Conservation (phyloP, 495 filamentous ascomycete genomes). For the Neurospora tetrasperma region DNA sequence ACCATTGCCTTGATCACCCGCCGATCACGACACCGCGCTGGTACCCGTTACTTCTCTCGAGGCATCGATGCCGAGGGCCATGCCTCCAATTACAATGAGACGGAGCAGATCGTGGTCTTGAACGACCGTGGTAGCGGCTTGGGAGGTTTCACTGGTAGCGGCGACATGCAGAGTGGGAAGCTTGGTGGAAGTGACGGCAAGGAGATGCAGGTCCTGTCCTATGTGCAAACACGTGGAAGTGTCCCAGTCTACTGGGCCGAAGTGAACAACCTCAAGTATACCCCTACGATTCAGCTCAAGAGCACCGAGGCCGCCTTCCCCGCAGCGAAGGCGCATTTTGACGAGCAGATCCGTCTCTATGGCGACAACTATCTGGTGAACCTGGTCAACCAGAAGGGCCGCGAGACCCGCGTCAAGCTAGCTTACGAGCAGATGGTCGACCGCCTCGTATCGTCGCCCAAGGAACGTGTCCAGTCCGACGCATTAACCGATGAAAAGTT, state of each 20-base stretch:
- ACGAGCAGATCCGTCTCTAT: slow-evolving; percentile 83
- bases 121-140: slow-evolving; percentile 65
- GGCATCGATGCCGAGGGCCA: slow-evolving; percentile 89
- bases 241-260: slow-evolving; percentile 94
- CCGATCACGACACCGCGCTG: slow-evolving; percentile 72
- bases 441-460: slow-evolving; percentile 56
- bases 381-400: slow-evolving; percentile 87
- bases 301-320: slow-evolving; percentile 70
- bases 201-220: slow-evolving; percentile 82
- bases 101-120: slow-evolving; percentile 79
- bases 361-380: slow-evolving; percentile 97
- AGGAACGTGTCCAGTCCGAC: slow-evolving; percentile 49
- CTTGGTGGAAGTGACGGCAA: slow-evolving; percentile 43
- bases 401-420: slow-evolving; percentile 75
- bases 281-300: slow-evolving; percentile 77
- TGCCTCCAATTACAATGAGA: slow-evolving; percentile 96
- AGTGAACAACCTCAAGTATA: slow-evolving; percentile 81
- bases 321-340: slow-evolving; percentile 76
- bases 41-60: slow-evolving; percentile 88
- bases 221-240: slow-evolving; percentile 91
- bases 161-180: slow-evolving; percentile 62
- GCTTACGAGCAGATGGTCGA: slow-evolving; percentile 86
- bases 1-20: slow-evolving; percentile 83
- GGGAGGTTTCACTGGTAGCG: slow-evolving; percentile 71
- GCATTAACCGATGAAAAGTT: slow-evolving; percentile 64